These are phyloP conservation scores for Rhamnella rubrinervis DNA, from an alignment of 331 rosid species.

Conservation along the genomic window DNA sequence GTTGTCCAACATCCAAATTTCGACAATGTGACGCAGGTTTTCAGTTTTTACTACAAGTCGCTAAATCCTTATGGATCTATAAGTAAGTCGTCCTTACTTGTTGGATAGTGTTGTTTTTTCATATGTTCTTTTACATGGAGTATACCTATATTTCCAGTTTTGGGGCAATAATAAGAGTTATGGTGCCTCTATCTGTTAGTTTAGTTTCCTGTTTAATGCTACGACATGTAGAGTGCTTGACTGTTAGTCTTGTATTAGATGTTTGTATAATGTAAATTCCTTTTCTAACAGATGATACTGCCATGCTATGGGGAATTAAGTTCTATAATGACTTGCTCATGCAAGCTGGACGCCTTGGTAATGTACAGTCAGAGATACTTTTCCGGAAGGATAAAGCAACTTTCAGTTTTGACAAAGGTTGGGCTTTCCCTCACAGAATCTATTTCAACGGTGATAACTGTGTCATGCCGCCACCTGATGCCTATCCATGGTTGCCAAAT, in stretches of 20 bases:
- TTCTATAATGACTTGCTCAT: slow-evolving; percentile 82
- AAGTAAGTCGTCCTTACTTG: slow-evolving; percentile 47
- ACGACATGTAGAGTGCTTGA: too few species aligned
- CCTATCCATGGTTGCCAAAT: slow-evolving; percentile 80
- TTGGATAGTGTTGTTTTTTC: neutral
- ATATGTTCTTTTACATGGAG: neutral
- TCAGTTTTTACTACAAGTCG: slow-evolving; percentile 79
- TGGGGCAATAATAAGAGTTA: neutral
- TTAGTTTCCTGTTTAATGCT: too few species aligned
- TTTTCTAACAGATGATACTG: slow-evolving; percentile 83
- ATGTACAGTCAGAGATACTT: slow-evolving; percentile 87
- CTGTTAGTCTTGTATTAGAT: neutral
- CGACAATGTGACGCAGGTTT: slow-evolving; percentile 70
- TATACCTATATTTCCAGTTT: neutral
- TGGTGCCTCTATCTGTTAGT: too few species aligned
- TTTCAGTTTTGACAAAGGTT: slow-evolving; percentile 82
- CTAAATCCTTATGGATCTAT: slow-evolving; percentile 61
- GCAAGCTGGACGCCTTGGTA: slow-evolving; percentile 76
- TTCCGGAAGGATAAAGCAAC: slow-evolving; percentile 60
- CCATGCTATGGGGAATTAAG: slow-evolving; percentile 83
- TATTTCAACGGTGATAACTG: slow-evolving; percentile 90
- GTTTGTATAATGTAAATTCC: neutral
- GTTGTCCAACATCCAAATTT: slow-evolving; percentile 88
- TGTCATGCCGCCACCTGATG: slow-evolving; percentile 95
- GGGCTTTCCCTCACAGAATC: slow-evolving; percentile 94